Percentiles rank a stretch among this genome's conserved stretches.
Evolutionary conservation across 768 basidiomycete genomes (phyloP).

Genomic region (Naganishia kalamii): DNA sequence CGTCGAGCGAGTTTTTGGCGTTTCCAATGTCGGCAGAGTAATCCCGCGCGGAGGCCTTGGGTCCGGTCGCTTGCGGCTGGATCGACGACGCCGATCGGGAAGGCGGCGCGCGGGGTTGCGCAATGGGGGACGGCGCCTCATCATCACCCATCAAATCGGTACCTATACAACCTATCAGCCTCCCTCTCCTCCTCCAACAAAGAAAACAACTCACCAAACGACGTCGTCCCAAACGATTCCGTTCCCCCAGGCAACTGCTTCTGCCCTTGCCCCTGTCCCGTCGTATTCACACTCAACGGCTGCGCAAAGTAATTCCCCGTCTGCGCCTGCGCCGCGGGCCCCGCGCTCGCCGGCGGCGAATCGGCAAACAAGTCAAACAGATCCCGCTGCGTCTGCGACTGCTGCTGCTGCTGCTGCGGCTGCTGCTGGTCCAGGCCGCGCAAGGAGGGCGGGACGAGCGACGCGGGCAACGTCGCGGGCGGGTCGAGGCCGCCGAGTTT

Average conservation of each 20-base stretch:
- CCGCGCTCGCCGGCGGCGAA: constrained; percentile 11
- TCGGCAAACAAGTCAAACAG: constrained; percentile 47
- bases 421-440: constrained; percentile 50
- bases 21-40: constrained; percentile 83
- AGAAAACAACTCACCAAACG: background rate
- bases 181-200: background rate
- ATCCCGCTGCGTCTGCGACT: constrained; percentile 32
- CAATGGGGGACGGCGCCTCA: constrained; percentile 18
- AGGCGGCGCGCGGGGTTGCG: background rate
- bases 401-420: constrained; percentile 47
- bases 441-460: constrained; percentile 76
- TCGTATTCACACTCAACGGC: constrained; percentile 3
- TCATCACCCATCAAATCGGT: constrained; percentile 43
- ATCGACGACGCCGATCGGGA: constrained; percentile 4
- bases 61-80: background rate
- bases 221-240: constrained; percentile 3
- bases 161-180: background rate
- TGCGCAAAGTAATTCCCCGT: constrained; percentile 17
- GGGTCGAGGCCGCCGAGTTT: constrained; percentile 73
- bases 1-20: constrained; percentile 72
- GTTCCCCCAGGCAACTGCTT: constrained; percentile 1
- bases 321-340: constrained; percentile 11
- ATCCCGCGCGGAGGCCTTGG: constrained; percentile 47
- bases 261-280: background rate
- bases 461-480: constrained; percentile 57